Evolutionary conservation across 768 basidiomycete genomes (phyloP).

Genomic region (Mycena metata): DNA sequence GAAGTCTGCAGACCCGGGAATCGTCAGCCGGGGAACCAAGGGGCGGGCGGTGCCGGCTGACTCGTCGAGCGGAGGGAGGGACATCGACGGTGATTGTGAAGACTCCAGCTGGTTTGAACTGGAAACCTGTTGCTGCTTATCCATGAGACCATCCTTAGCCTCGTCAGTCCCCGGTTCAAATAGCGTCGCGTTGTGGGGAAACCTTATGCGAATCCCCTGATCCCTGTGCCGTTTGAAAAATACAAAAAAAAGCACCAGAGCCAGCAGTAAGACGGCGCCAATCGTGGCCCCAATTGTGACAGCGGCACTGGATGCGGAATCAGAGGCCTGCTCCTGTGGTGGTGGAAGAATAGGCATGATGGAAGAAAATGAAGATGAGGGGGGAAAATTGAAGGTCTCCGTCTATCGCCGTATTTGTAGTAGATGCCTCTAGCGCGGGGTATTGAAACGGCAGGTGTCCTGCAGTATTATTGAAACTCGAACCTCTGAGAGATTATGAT

Average conservation of each 20-base stretch:
- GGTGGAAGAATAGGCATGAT: conserved; percentile 19
- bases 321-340: conserved; percentile 5
- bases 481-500: no score
- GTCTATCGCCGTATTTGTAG: not conserved
- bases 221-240: not conserved
- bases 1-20: not conserved
- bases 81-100: no score
- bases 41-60: not conserved
- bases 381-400: not conserved
- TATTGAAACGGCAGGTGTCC: not conserved
- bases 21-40: conserved; percentile 4
- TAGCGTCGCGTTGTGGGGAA: not conserved
- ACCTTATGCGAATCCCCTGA: not conserved
- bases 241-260: not conserved
- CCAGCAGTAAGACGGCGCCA: conserved; percentile 7
- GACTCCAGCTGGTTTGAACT: no score
- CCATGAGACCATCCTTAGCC: not conserved
- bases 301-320: conserved; percentile 1
- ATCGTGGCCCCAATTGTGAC: conserved; percentile 16
- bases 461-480: no score
- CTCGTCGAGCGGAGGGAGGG: no score
- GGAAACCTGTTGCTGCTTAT: no score
- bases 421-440: not conserved
- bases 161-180: not conserved
- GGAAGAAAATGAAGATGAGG: not conserved